These are phyloP conservation scores for Kalanchoe fedtschenkoi DNA, from an alignment of 164 flowering plant genomes.

Conservation along the genomic window DNA sequence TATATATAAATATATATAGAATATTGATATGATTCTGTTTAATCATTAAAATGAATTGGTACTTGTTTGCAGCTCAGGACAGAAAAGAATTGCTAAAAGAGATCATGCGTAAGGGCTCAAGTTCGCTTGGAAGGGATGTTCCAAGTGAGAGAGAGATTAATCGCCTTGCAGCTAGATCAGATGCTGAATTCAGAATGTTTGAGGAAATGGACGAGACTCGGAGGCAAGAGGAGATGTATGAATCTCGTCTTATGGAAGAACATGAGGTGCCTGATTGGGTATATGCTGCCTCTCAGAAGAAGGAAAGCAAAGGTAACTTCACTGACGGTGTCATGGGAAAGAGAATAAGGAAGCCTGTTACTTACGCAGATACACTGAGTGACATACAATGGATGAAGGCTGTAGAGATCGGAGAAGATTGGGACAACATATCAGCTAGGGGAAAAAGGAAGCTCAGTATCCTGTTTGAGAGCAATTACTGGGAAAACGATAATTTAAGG, in stretches of 20 bases:
- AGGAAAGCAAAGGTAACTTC: constrained; percentile 27
- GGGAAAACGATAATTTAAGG: constrained; percentile 14
- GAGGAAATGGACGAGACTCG: constrained; percentile 98
- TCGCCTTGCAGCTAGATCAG: constrained; percentile 85
- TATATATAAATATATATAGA: too few relatives aligned
- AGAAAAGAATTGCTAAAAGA: constrained; percentile 80
- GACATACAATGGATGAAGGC: constrained; percentile 82
- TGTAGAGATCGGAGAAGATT: constrained; percentile 70
- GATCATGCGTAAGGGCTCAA: constrained; percentile 90
- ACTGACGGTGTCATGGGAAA: constrained; percentile 49
- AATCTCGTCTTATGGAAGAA: constrained; percentile 88
- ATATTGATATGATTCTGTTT: background rate
- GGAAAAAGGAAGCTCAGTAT: constrained; percentile 26
- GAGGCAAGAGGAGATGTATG: constrained; percentile 67
- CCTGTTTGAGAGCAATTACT: constrained; percentile 18
- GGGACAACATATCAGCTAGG: constrained; percentile 23
- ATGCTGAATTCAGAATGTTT: constrained; percentile 84
- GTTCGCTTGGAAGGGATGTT: constrained; percentile 82
- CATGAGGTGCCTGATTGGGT: constrained; percentile 98
- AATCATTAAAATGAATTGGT: background rate
- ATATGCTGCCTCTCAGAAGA: constrained; percentile 29
- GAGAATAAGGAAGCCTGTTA: constrained; percentile 65
- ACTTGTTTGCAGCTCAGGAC: constrained; percentile 64
- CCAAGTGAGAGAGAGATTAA: constrained; percentile 99
- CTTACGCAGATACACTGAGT: constrained; percentile 62